Evolutionary conservation across 805 yeast species (phyloP).

Genomic region (Candida alai): DNA sequence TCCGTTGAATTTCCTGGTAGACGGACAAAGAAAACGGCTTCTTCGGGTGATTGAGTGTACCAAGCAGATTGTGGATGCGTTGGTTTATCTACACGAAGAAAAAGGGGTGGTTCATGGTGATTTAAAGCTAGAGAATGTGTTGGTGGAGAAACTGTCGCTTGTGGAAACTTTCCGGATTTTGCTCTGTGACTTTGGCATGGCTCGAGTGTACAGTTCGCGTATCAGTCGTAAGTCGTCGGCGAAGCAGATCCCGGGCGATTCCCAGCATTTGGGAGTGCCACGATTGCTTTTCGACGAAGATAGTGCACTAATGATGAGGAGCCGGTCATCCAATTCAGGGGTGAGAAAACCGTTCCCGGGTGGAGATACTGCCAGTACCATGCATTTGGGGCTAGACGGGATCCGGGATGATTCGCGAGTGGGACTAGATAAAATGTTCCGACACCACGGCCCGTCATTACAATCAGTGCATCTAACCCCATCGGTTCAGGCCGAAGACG

Average conservation of each 20-base stretch:
- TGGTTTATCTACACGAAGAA: slow-evolving; percentile 53
- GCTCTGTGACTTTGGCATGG: slow-evolving; percentile 91
- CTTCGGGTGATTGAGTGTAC: slow-evolving; percentile 30
- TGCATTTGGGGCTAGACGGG: slow-evolving; percentile 15
- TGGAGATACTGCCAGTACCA: slow-evolving; percentile 23
- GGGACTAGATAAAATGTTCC: slow-evolving; percentile 18
- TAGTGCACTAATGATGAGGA: slow-evolving; percentile 23
- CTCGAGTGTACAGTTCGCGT: slow-evolving; percentile 31
- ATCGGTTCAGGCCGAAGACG: slow-evolving; percentile 4
- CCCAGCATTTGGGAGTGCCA: neutral
- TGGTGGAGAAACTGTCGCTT: slow-evolving; percentile 44
- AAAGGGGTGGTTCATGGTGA: slow-evolving; percentile 76
- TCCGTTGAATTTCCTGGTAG: slow-evolving; percentile 25
- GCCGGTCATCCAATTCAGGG: slow-evolving; percentile 31
- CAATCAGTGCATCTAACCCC: slow-evolving; percentile 31
- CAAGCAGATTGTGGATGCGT: slow-evolving; percentile 54
- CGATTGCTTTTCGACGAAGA: slow-evolving; percentile 8
- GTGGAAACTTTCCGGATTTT: slow-evolving; percentile 38
- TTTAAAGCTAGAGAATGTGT: slow-evolving; percentile 75
- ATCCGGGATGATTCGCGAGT: slow-evolving; percentile 29
- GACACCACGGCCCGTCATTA: slow-evolving; percentile 30
- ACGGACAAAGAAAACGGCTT: slow-evolving; percentile 30
- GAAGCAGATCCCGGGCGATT: slow-evolving; percentile 2
- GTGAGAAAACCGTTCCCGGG: slow-evolving; percentile 33
- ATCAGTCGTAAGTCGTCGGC: slow-evolving; percentile 20